Percentiles rank a stretch among this genome's conserved stretches.
phyloP scores from a whole-genome alignment of 2,329 filamentous ascomycete species.

The Talaromyces rugulosus region DNA sequence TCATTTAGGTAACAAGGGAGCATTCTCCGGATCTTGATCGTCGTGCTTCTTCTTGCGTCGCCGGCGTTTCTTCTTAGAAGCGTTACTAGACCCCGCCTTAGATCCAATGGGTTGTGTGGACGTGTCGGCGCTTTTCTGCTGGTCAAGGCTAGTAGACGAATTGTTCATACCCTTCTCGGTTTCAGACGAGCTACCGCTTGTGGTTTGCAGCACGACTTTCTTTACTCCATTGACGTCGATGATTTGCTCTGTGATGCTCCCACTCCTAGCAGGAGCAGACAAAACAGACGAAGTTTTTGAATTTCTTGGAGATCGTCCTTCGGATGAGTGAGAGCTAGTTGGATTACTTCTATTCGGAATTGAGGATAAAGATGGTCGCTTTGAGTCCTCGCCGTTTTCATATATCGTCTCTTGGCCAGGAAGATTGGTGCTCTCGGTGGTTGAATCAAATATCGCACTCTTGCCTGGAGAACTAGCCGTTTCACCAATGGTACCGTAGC shows the following conservation, averaged over 20 bases:
- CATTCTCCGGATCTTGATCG: constrained; percentile 14
- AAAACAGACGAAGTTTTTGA: constrained; percentile 30
- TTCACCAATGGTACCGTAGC: constrained; percentile 9
- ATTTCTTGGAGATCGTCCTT: constrained; percentile 17
- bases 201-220: constrained; percentile 71
- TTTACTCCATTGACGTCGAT: constrained; percentile 68
- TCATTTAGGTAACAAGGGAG: constrained; percentile 18
- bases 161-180: constrained; percentile 15
- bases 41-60: constrained; percentile 22
- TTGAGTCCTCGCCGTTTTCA: background rate
- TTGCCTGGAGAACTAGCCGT: background rate
- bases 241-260: constrained; percentile 76
- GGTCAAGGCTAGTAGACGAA: background rate
- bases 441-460: background rate
- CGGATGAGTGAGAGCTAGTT: constrained; percentile 22
- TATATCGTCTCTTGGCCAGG: constrained; percentile 22
- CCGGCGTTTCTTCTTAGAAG: constrained; percentile 24
- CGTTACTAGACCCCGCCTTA: constrained; percentile 3
- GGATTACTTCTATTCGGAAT: constrained; percentile 14
- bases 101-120: background rate
- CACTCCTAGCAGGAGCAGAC: constrained; percentile 59
- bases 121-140: background rate
- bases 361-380: background rate
- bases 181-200: constrained; percentile 49
- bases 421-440: constrained; percentile 15